Evolutionary conservation across 495 filamentous ascomycete species (phyloP), one percentile per base, ranked within the genome.

Genomic region (Astrothelium macrocarpum): DNA sequence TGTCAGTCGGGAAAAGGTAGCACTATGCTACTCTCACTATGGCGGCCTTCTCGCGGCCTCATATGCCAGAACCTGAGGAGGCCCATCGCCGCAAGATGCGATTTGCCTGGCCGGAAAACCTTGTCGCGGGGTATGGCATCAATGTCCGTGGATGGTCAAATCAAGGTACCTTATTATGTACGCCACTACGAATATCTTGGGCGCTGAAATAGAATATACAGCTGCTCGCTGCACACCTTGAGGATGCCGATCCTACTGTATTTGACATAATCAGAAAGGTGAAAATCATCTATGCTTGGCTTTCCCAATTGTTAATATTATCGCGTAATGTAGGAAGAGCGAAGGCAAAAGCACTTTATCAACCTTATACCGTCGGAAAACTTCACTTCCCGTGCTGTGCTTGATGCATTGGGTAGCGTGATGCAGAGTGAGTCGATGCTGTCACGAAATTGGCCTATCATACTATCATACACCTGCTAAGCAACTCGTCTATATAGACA

Each of bases 351-450:
- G 77, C 89, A 97, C 71, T 97, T 96, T 74, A 93, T 98, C 76
- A 97, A 97, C 78, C 84, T 98, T 62, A 98, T 98, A 65, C 94
- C 94, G 18, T 98, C 94, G 25, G 94, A 98, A 78, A 98, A 98
- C 78, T 97, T 98, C 76, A 97, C 94, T 11, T 97, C 94, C 18
- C 91, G 97, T 74, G 91, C 94, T 25, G 94, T 98, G 12, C 84
- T 97, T 42, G 94, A 97, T 83, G 91, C 93, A 10, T 79, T 98
- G 63, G 94, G 94, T 71, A 97, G 92, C 80, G 88, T 95, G 29
- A 98, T 98, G 94, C 93, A 98, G 78, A 98, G 90, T 94, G 79
- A 61, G 87, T 58, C 59, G 45, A 31, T 1, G 45, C 45, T 65
- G 45, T 16, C n/a, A n/a, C n/a, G n/a, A n/a, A n/a, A n/a, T n/a